Base-by-base conservation (phyloP, 495 filamentous ascomycete species). In the Hypoxylon crocopeplum region DNA sequence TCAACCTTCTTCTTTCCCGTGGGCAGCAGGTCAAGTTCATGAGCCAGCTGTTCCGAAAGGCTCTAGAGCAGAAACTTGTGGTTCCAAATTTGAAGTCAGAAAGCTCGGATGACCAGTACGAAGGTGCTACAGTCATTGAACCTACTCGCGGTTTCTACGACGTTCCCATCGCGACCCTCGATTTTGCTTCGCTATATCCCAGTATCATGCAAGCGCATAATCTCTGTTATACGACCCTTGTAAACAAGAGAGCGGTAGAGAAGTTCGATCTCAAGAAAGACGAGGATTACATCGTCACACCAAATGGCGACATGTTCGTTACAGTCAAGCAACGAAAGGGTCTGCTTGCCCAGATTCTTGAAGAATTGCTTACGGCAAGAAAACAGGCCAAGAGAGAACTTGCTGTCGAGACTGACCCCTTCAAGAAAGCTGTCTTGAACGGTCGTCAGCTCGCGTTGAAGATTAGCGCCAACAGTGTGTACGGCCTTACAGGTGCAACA, bases 121-220 rank as follows among this genome's bases (percentile, higher is more conserved):
- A 94, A 79, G 94, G 94, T 65, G 94, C 94, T 19, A 99, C 95
- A 0, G 94, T 99, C 71, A 99, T 99, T 68, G 95, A 98, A 63
- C 94, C 94, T 7, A 87, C 84, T 24, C 85, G 91, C 72, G 93
- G 90, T 19, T 98, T 93, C 74, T 97, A 99, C 65, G 84, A 89
- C 59, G 90, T 95, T 10, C 94, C 94, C 3, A 88, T 99, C 59
- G 95, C 95, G 5, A 99, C 94, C 0, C 88, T 99, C 7, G 94
- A 99, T 90, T 99, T 99, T 66, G 95, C 94, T 13, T 97, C 92
- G 4, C 86, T 99, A 57, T 99, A 99, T 68, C 94, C 94, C 8
- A 97, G 92, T 72, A 98, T 99, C 69, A 99, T 99, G 69, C 93
- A 97, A 73, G 94, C 94, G 0, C 94, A 99, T 72, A 99, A 99